Percentiles rank a stretch among this genome's conserved stretches.
Conservation (phyloP, 2,329 filamentous ascomycete species). For the Aspergillus quadricinctus region DNA sequence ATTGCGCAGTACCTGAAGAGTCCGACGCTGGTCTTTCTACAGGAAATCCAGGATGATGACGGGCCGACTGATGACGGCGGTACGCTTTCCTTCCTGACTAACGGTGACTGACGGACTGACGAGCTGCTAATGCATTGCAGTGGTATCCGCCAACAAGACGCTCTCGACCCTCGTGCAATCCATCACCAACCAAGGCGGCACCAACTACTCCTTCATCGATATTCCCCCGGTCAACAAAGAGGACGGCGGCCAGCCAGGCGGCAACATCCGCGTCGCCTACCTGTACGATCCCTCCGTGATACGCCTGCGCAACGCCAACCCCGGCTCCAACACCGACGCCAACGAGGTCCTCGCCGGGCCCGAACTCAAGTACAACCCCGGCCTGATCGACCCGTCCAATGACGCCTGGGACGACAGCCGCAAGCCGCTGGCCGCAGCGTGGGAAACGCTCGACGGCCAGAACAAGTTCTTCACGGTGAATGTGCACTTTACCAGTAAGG, state of each 20-base stretch:
- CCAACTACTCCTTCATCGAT: constrained; percentile 56
- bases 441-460: constrained; percentile 54
- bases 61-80: constrained; percentile 59
- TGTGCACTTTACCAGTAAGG: constrained; percentile 65
- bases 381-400: constrained; percentile 61
- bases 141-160: constrained; percentile 55
- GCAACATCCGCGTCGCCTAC: constrained; percentile 68
- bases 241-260: constrained; percentile 64
- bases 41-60: constrained; percentile 66
- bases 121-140: constrained; percentile 2
- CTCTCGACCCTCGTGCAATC: constrained; percentile 52
- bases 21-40: constrained; percentile 64
- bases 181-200: constrained; percentile 48
- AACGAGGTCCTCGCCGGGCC: constrained; percentile 57
- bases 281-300: constrained; percentile 61
- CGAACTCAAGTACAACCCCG: constrained; percentile 64
- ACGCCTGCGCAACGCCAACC: constrained; percentile 56
- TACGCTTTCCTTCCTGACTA: constrained; percentile 8
- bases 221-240: constrained; percentile 56
- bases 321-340: constrained; percentile 51
- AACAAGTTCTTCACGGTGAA: constrained; percentile 67
- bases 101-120: not conserved
- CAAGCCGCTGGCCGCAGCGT: constrained; percentile 64
- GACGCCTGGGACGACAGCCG: constrained; percentile 57
- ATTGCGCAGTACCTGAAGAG: constrained; percentile 61